phyloP scores from a whole-genome alignment of 345 rosid species.

The Moringa oleifera region DNA sequence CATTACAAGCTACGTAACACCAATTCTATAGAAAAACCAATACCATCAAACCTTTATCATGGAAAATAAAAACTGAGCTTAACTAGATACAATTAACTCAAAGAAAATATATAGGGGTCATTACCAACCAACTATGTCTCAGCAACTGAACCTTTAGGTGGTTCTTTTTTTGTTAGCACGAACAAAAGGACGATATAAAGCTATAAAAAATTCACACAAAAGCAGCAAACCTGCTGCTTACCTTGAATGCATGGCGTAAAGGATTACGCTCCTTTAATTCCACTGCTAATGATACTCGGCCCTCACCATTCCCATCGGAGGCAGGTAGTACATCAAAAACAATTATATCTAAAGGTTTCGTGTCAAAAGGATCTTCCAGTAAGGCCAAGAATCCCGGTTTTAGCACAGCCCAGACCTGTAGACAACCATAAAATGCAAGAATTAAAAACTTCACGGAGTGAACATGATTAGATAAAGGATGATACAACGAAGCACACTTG shows the following conservation, averaged over 20 bases:
- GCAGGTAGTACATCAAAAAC: conserved; percentile 91
- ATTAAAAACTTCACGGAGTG: background rate
- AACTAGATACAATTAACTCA: no score
- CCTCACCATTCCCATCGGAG: conserved; percentile 80
- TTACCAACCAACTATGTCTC: no score
- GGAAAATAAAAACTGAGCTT: no score
- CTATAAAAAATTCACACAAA: background rate
- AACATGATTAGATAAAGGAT: background rate
- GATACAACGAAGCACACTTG: no score
- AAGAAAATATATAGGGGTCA: no score
- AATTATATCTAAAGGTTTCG: conserved; percentile 81
- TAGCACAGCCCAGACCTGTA: conserved; percentile 95
- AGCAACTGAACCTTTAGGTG: no score
- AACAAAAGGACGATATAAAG: no score
- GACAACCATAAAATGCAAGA: conserved; percentile 9
- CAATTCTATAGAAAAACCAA: no score
- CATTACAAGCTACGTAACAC: no score
- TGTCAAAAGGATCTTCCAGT: conserved; percentile 79
- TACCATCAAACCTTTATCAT: no score
- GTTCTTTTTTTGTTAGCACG: no score
- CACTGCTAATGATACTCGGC: conserved; percentile 65
- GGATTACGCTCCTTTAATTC: conserved; percentile 94
- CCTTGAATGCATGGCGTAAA: conserved; percentile 89
- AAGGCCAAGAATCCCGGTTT: conserved; percentile 98
- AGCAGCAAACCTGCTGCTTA: conserved; percentile 23